These are phyloP conservation scores for Stephanodiscus minutulus DNA, from an alignment of 108 stramenopile genomes.

Conservation along the genomic window DNA sequence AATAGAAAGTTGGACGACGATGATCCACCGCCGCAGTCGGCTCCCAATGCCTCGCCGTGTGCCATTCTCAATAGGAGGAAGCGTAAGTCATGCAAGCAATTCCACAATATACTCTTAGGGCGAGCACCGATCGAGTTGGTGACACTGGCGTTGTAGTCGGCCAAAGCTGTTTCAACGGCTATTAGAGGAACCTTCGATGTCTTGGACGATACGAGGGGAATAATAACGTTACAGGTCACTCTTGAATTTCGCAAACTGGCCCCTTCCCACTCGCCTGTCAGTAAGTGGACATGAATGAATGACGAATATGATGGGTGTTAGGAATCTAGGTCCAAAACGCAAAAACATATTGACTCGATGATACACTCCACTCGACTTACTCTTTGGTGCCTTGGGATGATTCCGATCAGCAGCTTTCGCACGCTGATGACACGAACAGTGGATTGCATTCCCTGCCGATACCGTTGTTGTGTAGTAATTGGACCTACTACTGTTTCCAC, in stretches of 20 bases:
- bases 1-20: slow-evolving; percentile 74
- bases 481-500: slow-evolving; percentile 37
- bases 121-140: slow-evolving; percentile 68
- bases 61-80: slow-evolving; percentile 76
- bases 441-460: slow-evolving; percentile 79
- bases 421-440: slow-evolving; percentile 60
- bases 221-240: slow-evolving; percentile 80
- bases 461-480: slow-evolving; percentile 70
- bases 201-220: slow-evolving; percentile 80
- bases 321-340: slow-evolving; percentile 79
- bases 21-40: slow-evolving; percentile 87
- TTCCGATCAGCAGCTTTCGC: slow-evolving; percentile 71
- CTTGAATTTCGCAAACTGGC: slow-evolving; percentile 79
- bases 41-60: slow-evolving; percentile 75
- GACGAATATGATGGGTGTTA: slow-evolving; percentile 31
- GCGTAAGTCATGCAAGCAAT: slow-evolving; percentile 72
- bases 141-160: slow-evolving; percentile 65
- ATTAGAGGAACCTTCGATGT: slow-evolving; percentile 74
- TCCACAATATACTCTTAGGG: slow-evolving; percentile 82
- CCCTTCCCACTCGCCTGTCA: slow-evolving; percentile 79
- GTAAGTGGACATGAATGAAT: neutral
- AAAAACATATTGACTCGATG: slow-evolving; percentile 10
- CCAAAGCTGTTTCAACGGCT: slow-evolving; percentile 68
- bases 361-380: slow-evolving; percentile 29
- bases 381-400: slow-evolving; percentile 79